Evolutionary conservation across 78 protist species (phyloP).

Genomic region (Cavenderia fasciculata): DNA sequence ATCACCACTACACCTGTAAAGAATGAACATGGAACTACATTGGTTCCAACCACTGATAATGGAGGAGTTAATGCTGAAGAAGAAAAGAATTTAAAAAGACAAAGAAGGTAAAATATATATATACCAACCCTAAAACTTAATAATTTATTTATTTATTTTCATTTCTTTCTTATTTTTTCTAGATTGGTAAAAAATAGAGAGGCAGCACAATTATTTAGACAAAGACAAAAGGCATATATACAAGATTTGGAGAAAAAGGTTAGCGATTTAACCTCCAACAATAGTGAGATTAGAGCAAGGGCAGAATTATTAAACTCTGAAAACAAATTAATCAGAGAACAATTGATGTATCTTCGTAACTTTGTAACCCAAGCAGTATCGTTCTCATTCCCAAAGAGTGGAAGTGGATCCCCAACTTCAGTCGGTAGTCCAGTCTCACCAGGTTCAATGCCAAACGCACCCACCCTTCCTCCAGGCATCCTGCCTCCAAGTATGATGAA

Average conservation of each 20-base stretch:
- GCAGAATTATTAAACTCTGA: constrained; percentile 70
- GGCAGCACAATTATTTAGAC: constrained; percentile 81
- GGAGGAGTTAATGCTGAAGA: constrained; percentile 43
- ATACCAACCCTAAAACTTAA: not conserved
- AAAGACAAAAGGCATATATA: constrained; percentile 82
- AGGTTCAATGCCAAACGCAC: not conserved
- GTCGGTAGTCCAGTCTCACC: not conserved
- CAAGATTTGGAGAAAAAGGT: constrained; percentile 78
- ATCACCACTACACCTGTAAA: constrained; percentile 63
- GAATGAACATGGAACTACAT: constrained; percentile 60
- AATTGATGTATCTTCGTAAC: constrained; percentile 63
- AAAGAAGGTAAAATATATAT: constrained; percentile 33
- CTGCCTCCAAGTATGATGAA: constrained; percentile 47
- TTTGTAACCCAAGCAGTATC: constrained; percentile 75
- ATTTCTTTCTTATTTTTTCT: not conserved
- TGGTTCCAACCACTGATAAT: constrained; percentile 74
- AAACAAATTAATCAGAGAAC: constrained; percentile 76
- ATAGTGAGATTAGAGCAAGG: constrained; percentile 67
- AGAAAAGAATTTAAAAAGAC: constrained; percentile 72
- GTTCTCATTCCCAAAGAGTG: constrained; percentile 53
- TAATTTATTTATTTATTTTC: not conserved
- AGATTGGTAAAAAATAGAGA: constrained; percentile 80
- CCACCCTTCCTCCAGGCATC: constrained; percentile 26
- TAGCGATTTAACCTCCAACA: constrained; percentile 32
- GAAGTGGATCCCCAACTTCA: not conserved